Percentiles rank a stretch among this genome's conserved stretches.
These are phyloP conservation scores for Truncatella angustata DNA, from an alignment of 2,329 filamentous ascomycete species.

Conservation along the genomic window DNA sequence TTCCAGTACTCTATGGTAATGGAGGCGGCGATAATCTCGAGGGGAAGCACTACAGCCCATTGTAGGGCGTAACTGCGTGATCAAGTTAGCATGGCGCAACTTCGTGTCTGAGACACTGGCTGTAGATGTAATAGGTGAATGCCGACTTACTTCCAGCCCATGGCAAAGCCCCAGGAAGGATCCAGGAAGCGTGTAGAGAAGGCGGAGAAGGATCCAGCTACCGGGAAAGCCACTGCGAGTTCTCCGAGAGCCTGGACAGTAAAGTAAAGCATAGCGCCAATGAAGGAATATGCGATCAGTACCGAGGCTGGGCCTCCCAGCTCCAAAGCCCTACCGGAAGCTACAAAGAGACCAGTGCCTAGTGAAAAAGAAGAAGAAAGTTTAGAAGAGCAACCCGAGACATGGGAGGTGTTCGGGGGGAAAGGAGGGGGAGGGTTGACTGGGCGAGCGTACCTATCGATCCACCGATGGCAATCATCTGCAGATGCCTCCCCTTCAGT, in stretches of 20 bases:
- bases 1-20: conserved; percentile 85
- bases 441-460: conserved; percentile 87
- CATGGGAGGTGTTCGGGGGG: too few relatives aligned
- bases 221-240: conserved; percentile 84
- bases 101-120: too few relatives aligned
- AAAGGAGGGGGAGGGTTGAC: not conserved
- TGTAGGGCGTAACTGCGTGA: conserved; percentile 71
- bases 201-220: conserved; percentile 87
- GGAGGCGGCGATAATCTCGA: conserved; percentile 85
- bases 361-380: conserved; percentile 17
- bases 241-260: conserved; percentile 91
- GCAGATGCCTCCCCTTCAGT: conserved; percentile 80
- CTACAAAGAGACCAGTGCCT: conserved; percentile 85
- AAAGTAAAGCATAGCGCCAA: conserved; percentile 86
- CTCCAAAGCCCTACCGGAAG: conserved; percentile 69
- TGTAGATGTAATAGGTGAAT: not conserved
- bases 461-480: conserved; percentile 97
- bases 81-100: not conserved
- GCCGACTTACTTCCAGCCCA: conserved; percentile 80
- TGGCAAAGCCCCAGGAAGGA: conserved; percentile 91
- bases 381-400: too few relatives aligned
- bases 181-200: conserved; percentile 92
- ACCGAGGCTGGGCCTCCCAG: conserved; percentile 76
- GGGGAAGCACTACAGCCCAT: conserved; percentile 79
- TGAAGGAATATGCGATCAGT: conserved; percentile 73